Conservation (phyloP, 805 yeast genomes). For the Metschnikowia reukaufii region DNA sequence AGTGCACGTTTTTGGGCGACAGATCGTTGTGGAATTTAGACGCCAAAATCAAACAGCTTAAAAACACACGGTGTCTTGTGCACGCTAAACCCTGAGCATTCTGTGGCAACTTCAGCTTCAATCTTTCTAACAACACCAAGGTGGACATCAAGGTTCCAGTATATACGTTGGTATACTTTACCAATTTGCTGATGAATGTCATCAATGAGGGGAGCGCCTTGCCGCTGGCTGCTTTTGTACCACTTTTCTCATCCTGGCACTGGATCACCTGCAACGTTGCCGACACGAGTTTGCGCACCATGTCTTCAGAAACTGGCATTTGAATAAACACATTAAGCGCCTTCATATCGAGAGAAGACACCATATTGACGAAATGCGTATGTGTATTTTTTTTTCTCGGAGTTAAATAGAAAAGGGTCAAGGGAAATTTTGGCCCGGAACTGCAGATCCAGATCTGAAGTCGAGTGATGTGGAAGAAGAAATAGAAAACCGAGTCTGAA, state of each 20-base stretch:
- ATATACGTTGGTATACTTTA: slow-evolving; percentile 74
- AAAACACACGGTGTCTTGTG: slow-evolving; percentile 74
- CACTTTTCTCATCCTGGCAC: slow-evolving; percentile 45
- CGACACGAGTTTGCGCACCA: slow-evolving; percentile 68
- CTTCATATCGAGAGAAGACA: slow-evolving; percentile 37
- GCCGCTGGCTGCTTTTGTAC: slow-evolving; percentile 27
- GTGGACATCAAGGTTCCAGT: slow-evolving; percentile 77
- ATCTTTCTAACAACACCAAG: slow-evolving; percentile 61
- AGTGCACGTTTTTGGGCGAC: slow-evolving; percentile 73
- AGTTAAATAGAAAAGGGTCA: no score
- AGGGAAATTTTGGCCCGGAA: not conserved
- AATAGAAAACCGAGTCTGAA: not conserved
- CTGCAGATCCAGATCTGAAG: slow-evolving; percentile 8
- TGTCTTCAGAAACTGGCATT: slow-evolving; percentile 71
- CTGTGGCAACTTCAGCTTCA: slow-evolving; percentile 60
- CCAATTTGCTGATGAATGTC: slow-evolving; percentile 71
- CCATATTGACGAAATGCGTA: slow-evolving; percentile 13
- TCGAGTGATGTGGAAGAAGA: not conserved
- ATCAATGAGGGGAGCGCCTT: slow-evolving; percentile 64
- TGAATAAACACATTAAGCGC: slow-evolving; percentile 60
- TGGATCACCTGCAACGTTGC: slow-evolving; percentile 68
- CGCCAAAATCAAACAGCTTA: slow-evolving; percentile 71
- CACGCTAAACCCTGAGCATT: slow-evolving; percentile 78
- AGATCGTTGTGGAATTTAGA: slow-evolving; percentile 77
- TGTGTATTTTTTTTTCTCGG: not conserved